These are phyloP conservation scores for Phialophora macrospora DNA, from an alignment of 2,329 filamentous ascomycete genomes.

Conservation along the genomic window DNA sequence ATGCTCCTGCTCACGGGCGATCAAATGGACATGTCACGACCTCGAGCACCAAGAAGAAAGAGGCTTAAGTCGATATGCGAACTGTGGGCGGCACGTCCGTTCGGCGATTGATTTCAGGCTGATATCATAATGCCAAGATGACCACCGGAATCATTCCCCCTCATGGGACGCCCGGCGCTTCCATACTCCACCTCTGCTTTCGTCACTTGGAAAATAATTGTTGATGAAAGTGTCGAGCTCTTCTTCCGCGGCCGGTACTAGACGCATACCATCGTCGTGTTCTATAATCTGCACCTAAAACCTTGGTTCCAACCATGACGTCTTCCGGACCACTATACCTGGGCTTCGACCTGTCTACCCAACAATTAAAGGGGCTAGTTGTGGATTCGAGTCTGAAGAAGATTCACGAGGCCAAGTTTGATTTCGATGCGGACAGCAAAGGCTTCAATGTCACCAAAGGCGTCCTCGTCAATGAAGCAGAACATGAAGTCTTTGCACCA, in stretches of 20 bases:
- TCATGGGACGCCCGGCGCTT: slow-evolving; percentile 7
- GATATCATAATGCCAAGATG: slow-evolving; percentile 38
- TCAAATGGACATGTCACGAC: slow-evolving; percentile 21
- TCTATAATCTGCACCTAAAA: neutral
- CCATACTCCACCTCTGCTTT: slow-evolving; percentile 20
- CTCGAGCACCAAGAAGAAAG: slow-evolving; percentile 27
- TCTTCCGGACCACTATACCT: slow-evolving; percentile 71
- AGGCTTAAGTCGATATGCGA: slow-evolving; percentile 11
- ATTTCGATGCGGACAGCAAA: slow-evolving; percentile 84
- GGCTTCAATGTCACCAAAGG: slow-evolving; percentile 86
- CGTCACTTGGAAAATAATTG: slow-evolving; percentile 4
- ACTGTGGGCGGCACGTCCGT: neutral
- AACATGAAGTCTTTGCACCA: slow-evolving; percentile 89
- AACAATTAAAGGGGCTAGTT: slow-evolving; percentile 93
- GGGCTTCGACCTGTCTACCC: slow-evolving; percentile 94
- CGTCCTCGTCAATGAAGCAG: slow-evolving; percentile 77
- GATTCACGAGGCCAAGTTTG: slow-evolving; percentile 83
- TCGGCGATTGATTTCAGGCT: slow-evolving; percentile 34
- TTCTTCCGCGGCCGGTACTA: neutral
- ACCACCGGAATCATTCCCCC: slow-evolving; percentile 27
- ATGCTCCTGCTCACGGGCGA: slow-evolving; percentile 19
- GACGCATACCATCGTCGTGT: neutral
- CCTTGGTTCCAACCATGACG: slow-evolving; percentile 44
- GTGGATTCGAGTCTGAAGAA: slow-evolving; percentile 82
- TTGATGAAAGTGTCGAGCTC: slow-evolving; percentile 17